These are phyloP conservation scores for Massariosphaeria phaeospora DNA, from an alignment of 495 filamentous ascomycete species.

Conservation along the genomic window DNA sequence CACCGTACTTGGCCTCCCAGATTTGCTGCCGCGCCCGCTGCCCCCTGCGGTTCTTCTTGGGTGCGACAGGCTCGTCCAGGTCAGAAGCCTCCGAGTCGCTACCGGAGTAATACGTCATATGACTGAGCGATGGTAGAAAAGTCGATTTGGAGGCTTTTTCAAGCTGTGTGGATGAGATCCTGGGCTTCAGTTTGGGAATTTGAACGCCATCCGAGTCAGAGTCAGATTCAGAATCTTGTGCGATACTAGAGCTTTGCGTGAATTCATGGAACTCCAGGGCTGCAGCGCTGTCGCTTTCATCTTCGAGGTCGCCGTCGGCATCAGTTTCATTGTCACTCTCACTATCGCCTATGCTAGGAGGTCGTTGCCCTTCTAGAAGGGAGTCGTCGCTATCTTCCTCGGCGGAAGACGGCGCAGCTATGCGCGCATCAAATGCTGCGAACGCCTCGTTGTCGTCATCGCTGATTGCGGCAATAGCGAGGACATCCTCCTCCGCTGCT, in stretches of 20 bases:
- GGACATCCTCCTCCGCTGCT: conserved; percentile 1
- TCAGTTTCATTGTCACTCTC: conserved; percentile 42
- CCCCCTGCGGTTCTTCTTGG: conserved; percentile 76
- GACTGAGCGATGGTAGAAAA: conserved; percentile 79
- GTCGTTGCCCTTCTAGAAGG: conserved; percentile 37
- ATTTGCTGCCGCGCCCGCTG: conserved; percentile 80
- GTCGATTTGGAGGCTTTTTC: conserved; percentile 43
- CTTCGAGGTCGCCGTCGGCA: not conserved
- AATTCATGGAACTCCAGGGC: too few species aligned
- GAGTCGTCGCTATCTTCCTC: conserved; percentile 47
- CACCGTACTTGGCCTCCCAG: conserved; percentile 89
- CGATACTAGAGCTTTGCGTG: not conserved
- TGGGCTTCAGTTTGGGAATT: conserved; percentile 1
- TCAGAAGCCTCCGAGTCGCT: conserved; percentile 61
- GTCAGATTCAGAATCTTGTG: not conserved
- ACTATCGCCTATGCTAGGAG: conserved; percentile 16
- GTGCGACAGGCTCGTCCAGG: conserved; percentile 42
- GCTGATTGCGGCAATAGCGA: not conserved
- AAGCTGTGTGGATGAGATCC: not conserved
- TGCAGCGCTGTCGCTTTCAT: not conserved
- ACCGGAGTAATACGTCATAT: conserved; percentile 89
- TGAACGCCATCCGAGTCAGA: not conserved
- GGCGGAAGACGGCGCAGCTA: conserved; percentile 49
- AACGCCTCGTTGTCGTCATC: conserved; percentile 41
- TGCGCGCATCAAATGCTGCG: conserved; percentile 49